Evolutionary conservation across 2,329 filamentous ascomycete species (phyloP), one percentile per base, ranked within the genome.

Genomic region (Pyricularia sp.): DNA sequence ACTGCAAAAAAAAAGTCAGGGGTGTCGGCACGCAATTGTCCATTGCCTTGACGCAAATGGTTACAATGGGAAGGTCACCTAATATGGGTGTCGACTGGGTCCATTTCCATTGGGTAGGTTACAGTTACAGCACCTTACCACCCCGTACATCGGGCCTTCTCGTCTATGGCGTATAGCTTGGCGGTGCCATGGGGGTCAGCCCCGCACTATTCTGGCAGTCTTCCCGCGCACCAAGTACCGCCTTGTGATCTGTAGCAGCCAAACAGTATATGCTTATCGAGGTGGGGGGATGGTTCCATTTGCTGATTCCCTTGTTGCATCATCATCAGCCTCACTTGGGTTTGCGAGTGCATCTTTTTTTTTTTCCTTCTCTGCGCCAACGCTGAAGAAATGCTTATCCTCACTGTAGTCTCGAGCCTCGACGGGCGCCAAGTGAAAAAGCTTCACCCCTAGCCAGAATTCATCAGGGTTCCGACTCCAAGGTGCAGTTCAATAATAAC

Each of bases 61-160:
- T 68, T 64, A 33, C n/a, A 64, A 28, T 26, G 67, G 67, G 67
- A 64, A 68, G 67, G 67, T 68, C 30, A 30, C n/a, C n/a, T n/a
- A 23, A 33, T 66, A 20, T 6, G 25, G 31, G 20, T 1, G n/a
- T 42, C 10, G 65, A 3, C 26, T 11, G n/a, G 14, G 28, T 30
- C 28, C 28, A 30, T 30, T 30, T 30, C 23, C 3, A 66, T 58
- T 55, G 42, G 33, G 12, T 30, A 30, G 28, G 28, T 7, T 30
- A n/a, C n/a, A n/a, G n/a, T n/a, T n/a, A n/a, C n/a, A n/a, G n/a
- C 7, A 30, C 7, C 4, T 26, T 12, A 42, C 42, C 11, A 36
- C 33, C 25, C 12, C 58, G 11, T 61, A 12, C 23, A 17, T 63
- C 59, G 59, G 59, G 59, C 59, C 59, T 63, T 63, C 59, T 63